Conservation (phyloP, 805 yeast species). For the Ogataea siamensis region DNA sequence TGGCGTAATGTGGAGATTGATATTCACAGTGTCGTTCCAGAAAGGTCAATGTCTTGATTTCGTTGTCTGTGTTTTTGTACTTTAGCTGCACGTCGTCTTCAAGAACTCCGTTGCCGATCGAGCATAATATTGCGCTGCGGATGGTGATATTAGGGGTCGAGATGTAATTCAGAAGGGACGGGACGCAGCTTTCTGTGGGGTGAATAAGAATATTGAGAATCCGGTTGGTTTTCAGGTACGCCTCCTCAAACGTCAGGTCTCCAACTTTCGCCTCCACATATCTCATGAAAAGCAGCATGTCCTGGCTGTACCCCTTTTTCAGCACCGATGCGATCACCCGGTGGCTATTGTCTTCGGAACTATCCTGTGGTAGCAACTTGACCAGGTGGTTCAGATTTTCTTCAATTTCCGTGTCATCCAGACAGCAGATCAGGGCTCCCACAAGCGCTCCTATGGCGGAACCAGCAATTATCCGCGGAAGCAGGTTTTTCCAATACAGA, state of each 20-base stretch:
- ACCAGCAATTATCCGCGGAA: constrained; percentile 87
- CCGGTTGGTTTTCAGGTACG: constrained; percentile 73
- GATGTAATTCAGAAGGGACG: constrained; percentile 77
- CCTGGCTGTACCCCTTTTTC: constrained; percentile 82
- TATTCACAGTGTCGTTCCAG: constrained; percentile 38
- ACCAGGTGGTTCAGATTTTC: constrained; percentile 42
- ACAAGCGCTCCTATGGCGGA: constrained; percentile 93
- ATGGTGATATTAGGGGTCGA: constrained; percentile 92
- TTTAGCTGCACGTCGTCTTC: constrained; percentile 60
- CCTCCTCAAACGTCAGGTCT: constrained; percentile 89
- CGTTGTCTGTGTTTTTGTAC: constrained; percentile 53
- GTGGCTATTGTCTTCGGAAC: constrained; percentile 40
- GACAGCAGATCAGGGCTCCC: constrained; percentile 79
- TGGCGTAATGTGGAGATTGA: constrained; percentile 42
- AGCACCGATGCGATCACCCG: constrained; percentile 73
- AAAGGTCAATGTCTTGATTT: constrained; percentile 40
- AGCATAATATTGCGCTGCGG: constrained; percentile 86
- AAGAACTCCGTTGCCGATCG: constrained; percentile 71
- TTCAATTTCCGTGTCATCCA: constrained; percentile 62
- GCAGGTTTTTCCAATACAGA: constrained; percentile 64
- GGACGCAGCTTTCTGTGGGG: constrained; percentile 69
- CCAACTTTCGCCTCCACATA: constrained; percentile 77
- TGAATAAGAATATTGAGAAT: constrained; percentile 82
- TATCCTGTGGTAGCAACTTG: constrained; percentile 40
- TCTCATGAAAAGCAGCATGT: constrained; percentile 72